A percentile compares a stretch with the other conserved stretches of the same genome.
Evolutionary conservation across 805 yeast genomes (phyloP).

Genomic region (Metschnikowia picachoensis): DNA sequence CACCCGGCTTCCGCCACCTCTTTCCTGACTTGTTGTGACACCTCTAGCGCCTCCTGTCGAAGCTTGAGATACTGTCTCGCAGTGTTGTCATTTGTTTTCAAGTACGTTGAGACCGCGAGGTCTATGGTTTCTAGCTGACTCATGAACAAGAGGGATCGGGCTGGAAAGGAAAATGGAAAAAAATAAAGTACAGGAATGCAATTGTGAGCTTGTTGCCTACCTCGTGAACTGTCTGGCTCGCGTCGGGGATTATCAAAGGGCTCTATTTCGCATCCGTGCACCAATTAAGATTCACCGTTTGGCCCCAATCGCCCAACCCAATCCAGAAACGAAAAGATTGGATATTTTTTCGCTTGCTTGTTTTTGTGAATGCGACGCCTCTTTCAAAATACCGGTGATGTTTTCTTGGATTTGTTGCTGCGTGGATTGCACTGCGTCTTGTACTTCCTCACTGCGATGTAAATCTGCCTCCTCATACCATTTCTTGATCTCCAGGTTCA

Average conservation of each 20-base stretch:
- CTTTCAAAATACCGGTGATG: slow-evolving; percentile 26
- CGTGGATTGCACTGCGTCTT: slow-evolving; percentile 13
- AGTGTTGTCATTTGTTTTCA: slow-evolving; percentile 31
- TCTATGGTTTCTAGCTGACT: slow-evolving; percentile 35
- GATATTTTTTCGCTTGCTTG: slow-evolving; percentile 46
- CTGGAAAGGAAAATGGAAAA: not conserved
- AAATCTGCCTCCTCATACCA: slow-evolving; percentile 15
- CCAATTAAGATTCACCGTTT: slow-evolving; percentile 10
- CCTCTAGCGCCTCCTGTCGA: slow-evolving; percentile 26
- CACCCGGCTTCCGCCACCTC: slow-evolving; percentile 11
- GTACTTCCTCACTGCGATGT: slow-evolving; percentile 12
- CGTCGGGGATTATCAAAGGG: not conserved
- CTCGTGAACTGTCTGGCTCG: not conserved
- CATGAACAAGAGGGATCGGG: not conserved
- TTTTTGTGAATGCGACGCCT: slow-evolving; percentile 25
- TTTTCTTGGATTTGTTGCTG: slow-evolving; percentile 19
- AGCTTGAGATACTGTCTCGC: slow-evolving; percentile 30
- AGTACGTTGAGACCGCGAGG: slow-evolving; percentile 25
- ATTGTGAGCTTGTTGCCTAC: too few relatives aligned
- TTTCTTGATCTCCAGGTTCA: slow-evolving; percentile 36
- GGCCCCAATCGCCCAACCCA: slow-evolving; percentile 67
- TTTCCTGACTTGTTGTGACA: slow-evolving; percentile 6
- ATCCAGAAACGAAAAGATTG: slow-evolving; percentile 48
- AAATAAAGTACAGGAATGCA: not conserved
- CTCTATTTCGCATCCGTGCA: slow-evolving; percentile 6